Conservation (phyloP, 2,329 filamentous ascomycete species). For the Stagonosporopsis cucurbitacearum region DNA sequence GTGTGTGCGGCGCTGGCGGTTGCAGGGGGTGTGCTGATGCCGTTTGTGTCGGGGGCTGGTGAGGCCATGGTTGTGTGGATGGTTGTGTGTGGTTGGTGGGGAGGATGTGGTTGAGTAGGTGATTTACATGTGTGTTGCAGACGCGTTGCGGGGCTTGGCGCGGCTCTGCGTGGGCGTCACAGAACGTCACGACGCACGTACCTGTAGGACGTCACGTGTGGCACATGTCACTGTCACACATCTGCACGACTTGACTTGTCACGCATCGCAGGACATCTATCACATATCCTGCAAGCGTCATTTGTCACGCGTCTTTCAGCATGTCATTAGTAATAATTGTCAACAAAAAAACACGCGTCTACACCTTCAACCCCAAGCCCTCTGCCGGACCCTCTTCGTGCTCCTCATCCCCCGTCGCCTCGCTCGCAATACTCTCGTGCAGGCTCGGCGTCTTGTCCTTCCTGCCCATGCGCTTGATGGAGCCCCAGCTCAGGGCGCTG, state of each 20-base stretch:
- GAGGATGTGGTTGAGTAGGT: slow-evolving; percentile 5
- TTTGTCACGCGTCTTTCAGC: too few species aligned
- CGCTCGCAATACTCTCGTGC: slow-evolving; percentile 55
- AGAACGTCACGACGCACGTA: too few species aligned
- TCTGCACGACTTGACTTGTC: too few species aligned
- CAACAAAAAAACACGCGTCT: too few species aligned
- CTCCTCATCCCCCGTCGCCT: slow-evolving; percentile 47
- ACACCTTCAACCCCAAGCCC: slow-evolving; percentile 20
- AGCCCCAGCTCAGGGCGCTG: slow-evolving; percentile 53
- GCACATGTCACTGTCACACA: too few species aligned
- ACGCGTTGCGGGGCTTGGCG: slow-evolving; percentile 15
- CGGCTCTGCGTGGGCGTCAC: slow-evolving; percentile 1
- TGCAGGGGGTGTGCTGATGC: slow-evolving; percentile 49
- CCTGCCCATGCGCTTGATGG: slow-evolving; percentile 53
- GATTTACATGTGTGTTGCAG: background rate
- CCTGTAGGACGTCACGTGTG: too few species aligned
- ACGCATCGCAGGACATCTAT: too few species aligned
- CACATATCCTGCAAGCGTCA: too few species aligned
- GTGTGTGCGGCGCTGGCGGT: slow-evolving; percentile 37
- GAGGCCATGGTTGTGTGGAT: slow-evolving; percentile 50
- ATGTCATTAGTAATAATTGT: background rate
- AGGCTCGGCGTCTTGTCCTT: slow-evolving; percentile 55
- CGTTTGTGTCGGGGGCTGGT: slow-evolving; percentile 46
- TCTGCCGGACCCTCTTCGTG: slow-evolving; percentile 41
- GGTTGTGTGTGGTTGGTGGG: slow-evolving; percentile 3